phyloP scores from a whole-genome alignment of 768 basidiomycete genomes.

The Pulveroboletus sp. region DNA sequence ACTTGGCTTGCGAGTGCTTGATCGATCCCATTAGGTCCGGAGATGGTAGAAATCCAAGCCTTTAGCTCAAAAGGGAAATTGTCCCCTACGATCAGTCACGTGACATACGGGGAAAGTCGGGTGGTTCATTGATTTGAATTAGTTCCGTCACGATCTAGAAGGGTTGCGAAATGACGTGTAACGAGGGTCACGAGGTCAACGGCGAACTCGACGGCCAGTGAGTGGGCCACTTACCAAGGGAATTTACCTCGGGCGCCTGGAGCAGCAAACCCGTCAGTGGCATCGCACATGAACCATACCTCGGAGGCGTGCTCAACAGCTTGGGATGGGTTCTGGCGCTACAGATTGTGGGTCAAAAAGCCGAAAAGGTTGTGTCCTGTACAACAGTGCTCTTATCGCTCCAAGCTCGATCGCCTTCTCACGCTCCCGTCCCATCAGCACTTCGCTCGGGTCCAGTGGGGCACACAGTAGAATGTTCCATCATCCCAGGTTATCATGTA shows the following conservation, averaged over 20 bases:
- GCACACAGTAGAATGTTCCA: no score
- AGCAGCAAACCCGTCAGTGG: conserved; percentile 9
- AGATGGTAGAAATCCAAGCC: conserved; percentile 20
- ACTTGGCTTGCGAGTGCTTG: conserved; percentile 19
- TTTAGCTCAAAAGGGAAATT: conserved; percentile 22
- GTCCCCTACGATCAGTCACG: conserved; percentile 18
- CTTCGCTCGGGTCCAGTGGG: no score
- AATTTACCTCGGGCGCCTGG: neutral
- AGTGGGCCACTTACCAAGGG: conserved; percentile 1
- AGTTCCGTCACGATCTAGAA: neutral
- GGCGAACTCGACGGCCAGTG: conserved; percentile 11
- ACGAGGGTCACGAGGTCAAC: conserved; percentile 10
- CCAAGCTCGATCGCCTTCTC: conserved; percentile 9
- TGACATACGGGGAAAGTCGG: conserved; percentile 22
- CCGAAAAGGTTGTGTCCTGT: neutral
- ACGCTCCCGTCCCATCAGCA: no score
- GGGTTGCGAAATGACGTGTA: conserved; percentile 8
- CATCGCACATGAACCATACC: conserved; percentile 11
- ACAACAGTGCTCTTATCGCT: conserved; percentile 21
- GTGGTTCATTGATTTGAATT: no score
- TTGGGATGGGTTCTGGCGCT: conserved; percentile 1
- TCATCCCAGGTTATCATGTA: no score
- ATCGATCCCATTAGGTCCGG: conserved; percentile 22
- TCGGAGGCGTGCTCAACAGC: conserved; percentile 4
- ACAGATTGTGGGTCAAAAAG: conserved; percentile 19